Evolutionary conservation across 768 basidiomycete species (phyloP), one percentile per base, ranked within the genome.

Genomic region (Boletus fagicola): DNA sequence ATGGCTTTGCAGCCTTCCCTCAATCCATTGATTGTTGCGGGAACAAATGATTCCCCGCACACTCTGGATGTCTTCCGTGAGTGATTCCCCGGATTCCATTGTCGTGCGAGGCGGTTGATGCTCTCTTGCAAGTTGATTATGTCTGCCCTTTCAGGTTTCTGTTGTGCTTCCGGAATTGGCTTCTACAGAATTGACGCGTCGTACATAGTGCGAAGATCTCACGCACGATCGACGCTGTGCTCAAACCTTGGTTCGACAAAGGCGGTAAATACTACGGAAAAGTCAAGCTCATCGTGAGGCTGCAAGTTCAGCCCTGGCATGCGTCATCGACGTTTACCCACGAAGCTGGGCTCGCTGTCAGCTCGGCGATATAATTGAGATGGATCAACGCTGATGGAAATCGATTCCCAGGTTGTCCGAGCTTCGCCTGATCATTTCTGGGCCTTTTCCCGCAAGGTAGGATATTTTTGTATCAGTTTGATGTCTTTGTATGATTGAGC

Each of bases 1-100:
- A 94, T 94, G 92, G 87, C 92, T 47, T 78, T 93, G 44, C 87
- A 85, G 78, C 90, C 92, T 1, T 84, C 82, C 50, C 81, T 94
- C 38, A 73, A 77, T 31, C 81, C 88, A 49, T 76, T 88, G 46
- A 69, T 87, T 51, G 75, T 94, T 56, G 78, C 82, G 4, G 92
- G 92, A 42, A 66, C 60, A 18, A 65, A 68, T 52, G 74, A 80
- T 30, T 81, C 91, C 0, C 86, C 87, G 0, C 90, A 94, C 64
- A 90, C 88, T 3, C 77, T 94, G 50, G 92, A 94, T 56, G 73
- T 92, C 56, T 93, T 90, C 72, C 70, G 89, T 88, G 65, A 65
- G 88, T 69, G 1, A 50, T 22, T 15, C 43, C 18, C 18, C 2
- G 7, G 43, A 46, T 24, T 12, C 20, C 24, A 33, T 15, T 20